A percentile compares a stretch with the other conserved stretches of the same genome.
Conservation (phyloP, 441 rosid species). For the Mallotus japonicus region DNA sequence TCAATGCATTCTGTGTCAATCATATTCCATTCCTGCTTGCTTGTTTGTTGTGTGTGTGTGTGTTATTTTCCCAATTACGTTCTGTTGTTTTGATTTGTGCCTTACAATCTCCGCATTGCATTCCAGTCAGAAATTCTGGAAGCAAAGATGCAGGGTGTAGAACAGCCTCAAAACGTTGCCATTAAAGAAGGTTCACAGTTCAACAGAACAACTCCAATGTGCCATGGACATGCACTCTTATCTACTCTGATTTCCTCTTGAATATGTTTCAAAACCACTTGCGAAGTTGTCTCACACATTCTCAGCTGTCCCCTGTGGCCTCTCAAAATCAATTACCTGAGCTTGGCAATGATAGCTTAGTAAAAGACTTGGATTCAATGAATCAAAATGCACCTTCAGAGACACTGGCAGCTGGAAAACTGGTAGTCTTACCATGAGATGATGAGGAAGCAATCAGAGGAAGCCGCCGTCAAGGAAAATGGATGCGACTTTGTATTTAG, state of each 20-base stretch:
- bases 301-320: conserved; percentile 20
- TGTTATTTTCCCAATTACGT: too few relatives aligned
- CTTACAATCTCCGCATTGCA: conserved; percentile 44
- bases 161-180: conserved; percentile 38
- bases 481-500: too few relatives aligned
- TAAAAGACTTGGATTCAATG: conserved; percentile 7
- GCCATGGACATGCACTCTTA: conserved; percentile 51
- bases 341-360: conserved; percentile 20
- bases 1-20: too few relatives aligned
- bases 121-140: conserved; percentile 50
- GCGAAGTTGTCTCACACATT: conserved; percentile 27
- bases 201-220: conserved; percentile 48
- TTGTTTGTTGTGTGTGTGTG: too few relatives aligned
- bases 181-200: conserved; percentile 47
- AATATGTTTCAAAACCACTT: conserved; percentile 32
- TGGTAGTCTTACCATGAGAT: conserved; percentile 36
- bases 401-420: conserved; percentile 19
- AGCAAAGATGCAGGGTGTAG: conserved; percentile 50
- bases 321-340: conserved; percentile 20
- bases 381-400: conserved; percentile 19
- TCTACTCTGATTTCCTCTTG: conserved; percentile 37
- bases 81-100: conserved; percentile 39
- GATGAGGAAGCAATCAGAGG: too few relatives aligned
- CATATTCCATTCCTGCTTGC: too few relatives aligned
- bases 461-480: too few relatives aligned